Evolutionary conservation across 2,329 filamentous ascomycete genomes (phyloP).

Genomic region (Keithomyces neogunnii): DNA sequence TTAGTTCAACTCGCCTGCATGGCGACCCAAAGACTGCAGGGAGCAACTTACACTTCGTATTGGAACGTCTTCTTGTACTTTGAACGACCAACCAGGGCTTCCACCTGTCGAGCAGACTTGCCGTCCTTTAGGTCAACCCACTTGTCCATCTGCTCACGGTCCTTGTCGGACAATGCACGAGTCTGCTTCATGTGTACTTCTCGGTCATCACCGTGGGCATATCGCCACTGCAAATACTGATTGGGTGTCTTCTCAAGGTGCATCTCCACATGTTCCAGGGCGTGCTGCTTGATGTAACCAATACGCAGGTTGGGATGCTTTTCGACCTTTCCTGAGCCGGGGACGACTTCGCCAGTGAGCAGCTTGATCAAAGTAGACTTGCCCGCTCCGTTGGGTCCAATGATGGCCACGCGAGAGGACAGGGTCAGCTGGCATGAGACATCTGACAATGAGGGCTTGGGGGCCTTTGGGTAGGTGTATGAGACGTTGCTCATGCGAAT

Average conservation of each 20-base stretch:
- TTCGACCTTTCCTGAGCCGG: constrained; percentile 77
- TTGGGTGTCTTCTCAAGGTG: constrained; percentile 98
- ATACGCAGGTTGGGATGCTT: constrained; percentile 98
- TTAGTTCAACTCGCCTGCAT: background rate
- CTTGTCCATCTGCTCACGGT: constrained; percentile 88
- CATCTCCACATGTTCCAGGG: constrained; percentile 98
- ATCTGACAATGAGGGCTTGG: constrained; percentile 79
- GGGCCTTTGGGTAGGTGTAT: constrained; percentile 84
- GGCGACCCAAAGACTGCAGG: background rate
- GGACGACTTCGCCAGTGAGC: constrained; percentile 85
- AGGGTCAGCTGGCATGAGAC: constrained; percentile 83
- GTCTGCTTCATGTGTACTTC: constrained; percentile 98
- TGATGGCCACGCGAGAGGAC: constrained; percentile 90
- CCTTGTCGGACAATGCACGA: constrained; percentile 75
- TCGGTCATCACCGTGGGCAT: constrained; percentile 91
- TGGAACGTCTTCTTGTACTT: constrained; percentile 99
- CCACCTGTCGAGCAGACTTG: constrained; percentile 66
- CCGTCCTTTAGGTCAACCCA: constrained; percentile 78
- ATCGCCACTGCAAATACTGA: constrained; percentile 98
- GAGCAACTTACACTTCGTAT: constrained; percentile 70
- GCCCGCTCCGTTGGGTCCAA: constrained; percentile 93
- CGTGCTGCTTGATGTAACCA: constrained; percentile 99
- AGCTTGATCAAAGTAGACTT: constrained; percentile 98
- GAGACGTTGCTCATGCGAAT: constrained; percentile 89
- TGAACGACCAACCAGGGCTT: constrained; percentile 87